A percentile compares a stretch with the other conserved stretches of the same genome.
Evolutionary conservation across 805 yeast genomes (phyloP).

Genomic region (Kurtzmaniella fragi): DNA sequence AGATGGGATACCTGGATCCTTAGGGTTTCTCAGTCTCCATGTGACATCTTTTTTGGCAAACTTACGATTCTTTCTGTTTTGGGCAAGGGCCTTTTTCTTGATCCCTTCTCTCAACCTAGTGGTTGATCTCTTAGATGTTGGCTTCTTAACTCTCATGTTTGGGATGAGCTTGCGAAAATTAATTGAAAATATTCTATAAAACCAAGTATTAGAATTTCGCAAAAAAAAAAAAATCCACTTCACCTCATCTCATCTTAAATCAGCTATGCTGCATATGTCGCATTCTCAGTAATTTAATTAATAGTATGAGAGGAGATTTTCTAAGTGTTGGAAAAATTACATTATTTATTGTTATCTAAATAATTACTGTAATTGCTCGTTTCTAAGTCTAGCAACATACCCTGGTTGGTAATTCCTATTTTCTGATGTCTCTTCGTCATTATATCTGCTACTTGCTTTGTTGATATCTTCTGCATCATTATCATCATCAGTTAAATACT

Average conservation of each 20-base stretch:
- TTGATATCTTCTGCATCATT: not conserved
- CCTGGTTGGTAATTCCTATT: too few relatives aligned
- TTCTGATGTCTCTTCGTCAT: not conserved
- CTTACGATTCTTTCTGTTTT: slow-evolving; percentile 80
- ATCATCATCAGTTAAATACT: not conserved
- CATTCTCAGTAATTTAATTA: too few relatives aligned
- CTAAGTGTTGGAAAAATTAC: too few relatives aligned
- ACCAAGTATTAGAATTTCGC: too few relatives aligned
- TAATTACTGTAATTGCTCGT: too few relatives aligned
- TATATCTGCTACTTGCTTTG: not conserved
- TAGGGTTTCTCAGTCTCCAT: slow-evolving; percentile 80
- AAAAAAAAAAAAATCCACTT: too few relatives aligned
- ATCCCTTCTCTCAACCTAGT: slow-evolving; percentile 96
- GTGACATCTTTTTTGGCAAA: slow-evolving; percentile 83
- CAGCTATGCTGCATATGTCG: too few relatives aligned
- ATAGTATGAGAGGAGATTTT: too few relatives aligned
- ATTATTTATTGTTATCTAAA: too few relatives aligned
- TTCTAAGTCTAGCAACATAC: too few relatives aligned
- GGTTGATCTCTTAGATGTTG: slow-evolving; percentile 81
- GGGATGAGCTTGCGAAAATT: not conserved
- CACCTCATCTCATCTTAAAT: too few relatives aligned
- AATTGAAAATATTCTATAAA: too few relatives aligned
- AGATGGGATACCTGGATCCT: slow-evolving; percentile 94
- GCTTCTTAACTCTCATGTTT: slow-evolving; percentile 49
- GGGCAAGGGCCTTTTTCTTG: slow-evolving; percentile 92